Conservation (phyloP, 1,284 basidiomycete genomes). For the Limonomyces culmigenus region DNA sequence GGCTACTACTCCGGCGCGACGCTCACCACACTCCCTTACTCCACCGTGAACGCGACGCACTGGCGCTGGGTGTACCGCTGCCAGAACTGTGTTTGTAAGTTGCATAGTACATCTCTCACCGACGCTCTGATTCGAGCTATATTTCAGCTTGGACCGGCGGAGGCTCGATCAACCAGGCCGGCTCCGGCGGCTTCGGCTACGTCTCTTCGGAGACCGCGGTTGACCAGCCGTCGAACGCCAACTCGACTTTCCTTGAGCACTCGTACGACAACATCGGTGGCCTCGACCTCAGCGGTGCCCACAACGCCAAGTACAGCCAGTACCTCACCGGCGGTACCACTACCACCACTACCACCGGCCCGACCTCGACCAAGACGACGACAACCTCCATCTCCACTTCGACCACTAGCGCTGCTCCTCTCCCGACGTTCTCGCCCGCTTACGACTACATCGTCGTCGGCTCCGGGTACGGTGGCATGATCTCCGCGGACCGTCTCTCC, state of each 20-base stretch:
- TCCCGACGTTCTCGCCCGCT: not conserved
- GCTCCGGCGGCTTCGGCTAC: slow-evolving; percentile 33
- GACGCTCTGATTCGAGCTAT: too few species aligned
- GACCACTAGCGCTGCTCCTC: not conserved
- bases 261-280: slow-evolving; percentile 43
- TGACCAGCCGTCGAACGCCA: slow-evolving; percentile 19
- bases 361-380: slow-evolving; percentile 6
- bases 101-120: not conserved
- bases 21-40: slow-evolving; percentile 14
- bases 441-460: slow-evolving; percentile 52
- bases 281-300: slow-evolving; percentile 27
- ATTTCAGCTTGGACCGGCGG: slow-evolving; percentile 12
- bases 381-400: not conserved
- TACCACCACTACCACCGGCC: slow-evolving; percentile 9
- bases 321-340: slow-evolving; percentile 31
- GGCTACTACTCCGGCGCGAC: slow-evolving; percentile 14
- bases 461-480: slow-evolving; percentile 30
- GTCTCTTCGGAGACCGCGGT: slow-evolving; percentile 22
- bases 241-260: slow-evolving; percentile 24
- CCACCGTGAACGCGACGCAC: slow-evolving; percentile 15
- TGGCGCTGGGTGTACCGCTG: slow-evolving; percentile 19
- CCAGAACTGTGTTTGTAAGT: slow-evolving; percentile 18
- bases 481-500: slow-evolving; percentile 37
- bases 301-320: slow-evolving; percentile 27
- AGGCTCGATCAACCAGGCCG: slow-evolving; percentile 21